Evolutionary conservation across 108 stramenopile species (phyloP).

Genomic region (Bacterosira constricta): DNA sequence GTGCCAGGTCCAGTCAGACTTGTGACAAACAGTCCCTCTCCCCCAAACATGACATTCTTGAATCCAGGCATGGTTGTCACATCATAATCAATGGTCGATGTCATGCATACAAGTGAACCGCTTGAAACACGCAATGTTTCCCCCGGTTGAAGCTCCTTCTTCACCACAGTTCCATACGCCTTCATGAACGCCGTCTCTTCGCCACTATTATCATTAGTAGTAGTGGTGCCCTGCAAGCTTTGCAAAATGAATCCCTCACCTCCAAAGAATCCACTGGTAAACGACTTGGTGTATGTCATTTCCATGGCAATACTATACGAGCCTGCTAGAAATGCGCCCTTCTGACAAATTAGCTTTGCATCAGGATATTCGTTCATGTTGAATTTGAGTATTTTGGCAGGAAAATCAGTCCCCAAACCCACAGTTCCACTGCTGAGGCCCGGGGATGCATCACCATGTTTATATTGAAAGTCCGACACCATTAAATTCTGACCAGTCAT

Average conservation of each 20-base stretch:
- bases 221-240: constrained; percentile 53
- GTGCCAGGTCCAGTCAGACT: constrained; percentile 90
- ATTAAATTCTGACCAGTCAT: constrained; percentile 94
- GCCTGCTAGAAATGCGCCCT: constrained; percentile 87
- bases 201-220: neutral
- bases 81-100: constrained; percentile 77
- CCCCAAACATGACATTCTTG: constrained; percentile 91
- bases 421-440: constrained; percentile 58
- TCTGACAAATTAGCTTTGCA: constrained; percentile 87
- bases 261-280: constrained; percentile 90
- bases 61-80: constrained; percentile 86
- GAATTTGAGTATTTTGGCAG: constrained; percentile 85
- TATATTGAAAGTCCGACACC: constrained; percentile 85
- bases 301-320: constrained; percentile 79
- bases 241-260: constrained; percentile 94
- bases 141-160: constrained; percentile 66
- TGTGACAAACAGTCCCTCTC: constrained; percentile 92
- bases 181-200: constrained; percentile 87
- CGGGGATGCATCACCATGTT: too few relatives aligned
- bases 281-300: constrained; percentile 86
- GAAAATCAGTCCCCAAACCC: constrained; percentile 91
- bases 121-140: constrained; percentile 85
- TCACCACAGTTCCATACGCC: constrained; percentile 87
- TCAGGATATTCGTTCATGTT: constrained; percentile 75
- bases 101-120: constrained; percentile 87